These are phyloP conservation scores for Trichosporon sp. DNA, from an alignment of 1,284 basidiomycete genomes.

Conservation along the genomic window DNA sequence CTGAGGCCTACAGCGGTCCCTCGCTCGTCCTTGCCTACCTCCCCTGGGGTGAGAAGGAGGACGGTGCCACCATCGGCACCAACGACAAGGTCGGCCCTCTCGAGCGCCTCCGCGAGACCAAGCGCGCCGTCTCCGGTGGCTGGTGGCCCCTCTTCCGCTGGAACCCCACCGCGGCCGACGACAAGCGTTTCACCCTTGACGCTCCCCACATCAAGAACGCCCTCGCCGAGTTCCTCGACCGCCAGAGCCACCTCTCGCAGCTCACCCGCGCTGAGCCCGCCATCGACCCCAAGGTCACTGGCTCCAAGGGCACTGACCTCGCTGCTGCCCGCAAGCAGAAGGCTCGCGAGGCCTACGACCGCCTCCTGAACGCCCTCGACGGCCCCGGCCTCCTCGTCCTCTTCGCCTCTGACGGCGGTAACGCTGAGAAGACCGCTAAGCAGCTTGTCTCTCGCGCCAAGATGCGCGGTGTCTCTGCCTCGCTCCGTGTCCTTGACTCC, in stretches of 20 bases:
- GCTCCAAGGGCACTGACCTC: constrained; percentile 76
- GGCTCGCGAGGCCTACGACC: constrained; percentile 80
- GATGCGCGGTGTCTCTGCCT: constrained; percentile 74
- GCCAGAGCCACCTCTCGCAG: constrained; percentile 93
- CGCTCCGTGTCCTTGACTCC: constrained; percentile 66
- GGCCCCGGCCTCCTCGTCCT: constrained; percentile 84
- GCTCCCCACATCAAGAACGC: constrained; percentile 92
- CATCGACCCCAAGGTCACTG: constrained; percentile 77
- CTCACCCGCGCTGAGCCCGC: constrained; percentile 72
- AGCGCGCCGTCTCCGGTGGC: constrained; percentile 90
- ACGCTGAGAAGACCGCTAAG: constrained; percentile 93
- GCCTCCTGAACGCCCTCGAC: constrained; percentile 77
- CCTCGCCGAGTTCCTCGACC: constrained; percentile 89
- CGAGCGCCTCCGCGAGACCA: constrained; percentile 91
- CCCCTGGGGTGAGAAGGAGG: constrained; percentile 63
- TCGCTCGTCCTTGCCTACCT: constrained; percentile 92
- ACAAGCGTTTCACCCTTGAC: constrained; percentile 83
- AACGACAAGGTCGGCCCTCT: constrained; percentile 65
- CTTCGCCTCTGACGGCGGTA: constrained; percentile 90
- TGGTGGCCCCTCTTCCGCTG: constrained; percentile 99
- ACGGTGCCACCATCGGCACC: constrained; percentile 64
- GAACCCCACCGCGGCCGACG: constrained; percentile 83
- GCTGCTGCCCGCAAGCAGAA: constrained; percentile 77
- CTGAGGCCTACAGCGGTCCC: constrained; percentile 84
- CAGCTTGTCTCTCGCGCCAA: constrained; percentile 77